A percentile compares a stretch with the other conserved stretches of the same genome.
Conservation (phyloP, 2,329 filamentous ascomycete genomes). For the Xylaria sp. region DNA sequence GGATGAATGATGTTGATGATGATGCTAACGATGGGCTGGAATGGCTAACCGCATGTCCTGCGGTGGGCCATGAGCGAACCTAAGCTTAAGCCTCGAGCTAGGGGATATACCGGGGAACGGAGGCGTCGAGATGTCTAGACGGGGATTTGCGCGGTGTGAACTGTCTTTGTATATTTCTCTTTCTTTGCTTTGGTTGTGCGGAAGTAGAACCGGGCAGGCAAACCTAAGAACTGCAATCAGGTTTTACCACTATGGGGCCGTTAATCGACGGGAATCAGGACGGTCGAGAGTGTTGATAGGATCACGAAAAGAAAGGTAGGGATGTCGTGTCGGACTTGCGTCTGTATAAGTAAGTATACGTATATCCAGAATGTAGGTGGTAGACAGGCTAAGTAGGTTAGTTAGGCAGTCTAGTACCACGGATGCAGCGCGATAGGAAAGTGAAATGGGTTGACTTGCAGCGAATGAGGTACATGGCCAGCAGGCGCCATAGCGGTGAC, state of each 20-base stretch:
- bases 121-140: constrained; percentile 11
- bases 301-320: constrained; percentile 1
- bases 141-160: background rate
- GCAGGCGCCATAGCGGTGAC: background rate
- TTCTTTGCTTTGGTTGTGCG: constrained; percentile 1
- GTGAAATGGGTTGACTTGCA: background rate
- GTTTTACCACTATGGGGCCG: background rate
- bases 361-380: background rate
- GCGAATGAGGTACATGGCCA: background rate
- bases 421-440: constrained; percentile 21
- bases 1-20: constrained; percentile 36
- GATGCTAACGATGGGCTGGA: constrained; percentile 34
- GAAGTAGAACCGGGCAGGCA: background rate
- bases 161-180: background rate
- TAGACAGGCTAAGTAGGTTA: background rate
- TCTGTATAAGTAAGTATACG: background rate
- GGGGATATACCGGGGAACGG: constrained; percentile 25
- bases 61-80: constrained; percentile 30
- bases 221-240: background rate
- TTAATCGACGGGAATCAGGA: background rate
- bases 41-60: constrained; percentile 45
- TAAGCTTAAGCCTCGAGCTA: constrained; percentile 34
- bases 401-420: background rate
- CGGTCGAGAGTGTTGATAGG: constrained; percentile 4
- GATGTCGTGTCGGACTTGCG: constrained; percentile 13